These are phyloP conservation scores for Diplodia corticola DNA, from an alignment of 2,329 filamentous ascomycete species.

Conservation along the genomic window DNA sequence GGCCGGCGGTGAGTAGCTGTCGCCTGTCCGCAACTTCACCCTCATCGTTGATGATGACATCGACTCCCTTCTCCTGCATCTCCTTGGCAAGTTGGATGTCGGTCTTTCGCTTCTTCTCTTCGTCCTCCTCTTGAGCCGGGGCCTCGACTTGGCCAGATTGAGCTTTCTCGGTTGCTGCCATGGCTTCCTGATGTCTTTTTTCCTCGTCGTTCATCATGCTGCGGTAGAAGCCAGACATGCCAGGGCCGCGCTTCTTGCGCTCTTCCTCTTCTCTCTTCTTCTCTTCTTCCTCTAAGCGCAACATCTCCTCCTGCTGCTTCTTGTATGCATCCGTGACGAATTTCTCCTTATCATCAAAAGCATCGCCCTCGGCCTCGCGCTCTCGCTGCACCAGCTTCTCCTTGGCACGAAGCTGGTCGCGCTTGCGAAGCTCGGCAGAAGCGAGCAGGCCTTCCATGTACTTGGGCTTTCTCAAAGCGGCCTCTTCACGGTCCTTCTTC, in stretches of 20 bases:
- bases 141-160: constrained; percentile 32
- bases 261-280: constrained; percentile 63
- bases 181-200: constrained; percentile 65
- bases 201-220: constrained; percentile 71
- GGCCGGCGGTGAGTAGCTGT: constrained; percentile 72
- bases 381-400: constrained; percentile 79
- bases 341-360: constrained; percentile 79
- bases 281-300: constrained; percentile 70
- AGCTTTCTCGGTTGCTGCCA: constrained; percentile 62
- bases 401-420: constrained; percentile 74
- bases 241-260: constrained; percentile 65
- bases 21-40: constrained; percentile 81
- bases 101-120: constrained; percentile 51
- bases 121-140: constrained; percentile 36
- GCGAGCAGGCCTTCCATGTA: constrained; percentile 76
- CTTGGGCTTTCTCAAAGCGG: constrained; percentile 65
- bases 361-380: constrained; percentile 76
- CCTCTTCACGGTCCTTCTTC: constrained; percentile 53
- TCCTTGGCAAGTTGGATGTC: constrained; percentile 67
- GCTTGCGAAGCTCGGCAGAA: constrained; percentile 73
- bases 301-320: constrained; percentile 75
- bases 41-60: constrained; percentile 76
- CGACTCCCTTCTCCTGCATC: constrained; percentile 62
- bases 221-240: constrained; percentile 78
- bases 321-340: constrained; percentile 85